Evolutionary conservation across 2,329 filamentous ascomycete genomes (phyloP), one percentile per base, ranked within the genome.

Genomic region (Fusarium irregulare): DNA sequence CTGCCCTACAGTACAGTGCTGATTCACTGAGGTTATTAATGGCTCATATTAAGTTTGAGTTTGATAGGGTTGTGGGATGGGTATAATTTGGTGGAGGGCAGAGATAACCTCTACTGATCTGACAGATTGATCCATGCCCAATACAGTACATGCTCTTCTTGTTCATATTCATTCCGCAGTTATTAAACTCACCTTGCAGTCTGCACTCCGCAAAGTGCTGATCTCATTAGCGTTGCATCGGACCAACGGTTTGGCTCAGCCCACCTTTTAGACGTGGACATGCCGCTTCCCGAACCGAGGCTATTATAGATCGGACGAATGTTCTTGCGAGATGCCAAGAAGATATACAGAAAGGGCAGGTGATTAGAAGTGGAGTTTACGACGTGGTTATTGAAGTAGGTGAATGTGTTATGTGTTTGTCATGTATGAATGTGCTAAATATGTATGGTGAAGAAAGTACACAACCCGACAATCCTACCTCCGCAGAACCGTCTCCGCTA

Each of bases 91-190:
- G 13, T 16, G 14, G 14, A 16, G 30, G 14, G 7, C 7, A 5
- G 13, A 32, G 7, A 18, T 14, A 18, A 2, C 8, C 14, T 18
- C 32, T 5, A 10, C 32, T 10, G 32, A 34, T 9, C 2, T 9
- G 14, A 34, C 3, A 8, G 7, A 34, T 9, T 34, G 32, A 34
- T 18, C 18, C 32, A 34, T 37, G 16, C 6, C 5, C 16, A 37
- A 11, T 37, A 1, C 9, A 18, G 9, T n/a, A n/a, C 18, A 2
- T 0, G 1, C 3, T n/a, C 34, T 37, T 18, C 32, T 18, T 10
- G 9, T 18, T 18, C 5, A 18, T 18, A 16, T 10, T 18, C 14
- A 1, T 8, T 32, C 7, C 16, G 3, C 30, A 32, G 30, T 16
- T 4, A 16, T 32, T 16, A 10, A 34, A 34, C 16, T 34, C 32